A percentile compares a stretch with the other conserved stretches of the same genome.
phyloP scores from a whole-genome alignment of 1,284 basidiomycete genomes.

The Ganoderma lucidum region DNA sequence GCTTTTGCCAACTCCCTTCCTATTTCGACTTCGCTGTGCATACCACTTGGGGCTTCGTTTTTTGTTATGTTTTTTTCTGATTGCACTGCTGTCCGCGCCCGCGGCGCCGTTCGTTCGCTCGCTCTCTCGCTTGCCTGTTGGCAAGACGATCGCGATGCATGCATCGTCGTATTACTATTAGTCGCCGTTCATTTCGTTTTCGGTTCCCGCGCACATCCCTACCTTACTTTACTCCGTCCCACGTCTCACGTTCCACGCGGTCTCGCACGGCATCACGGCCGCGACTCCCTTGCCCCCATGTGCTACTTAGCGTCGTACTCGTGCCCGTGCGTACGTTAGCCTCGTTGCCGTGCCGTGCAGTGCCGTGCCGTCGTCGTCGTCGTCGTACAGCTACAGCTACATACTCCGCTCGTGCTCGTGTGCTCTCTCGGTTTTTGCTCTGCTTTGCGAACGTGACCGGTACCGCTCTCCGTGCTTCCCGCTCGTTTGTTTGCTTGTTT shows the following conservation, averaged over 20 bases:
- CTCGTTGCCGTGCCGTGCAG: no score
- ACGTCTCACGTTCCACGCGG: neutral
- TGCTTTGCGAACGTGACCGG: neutral
- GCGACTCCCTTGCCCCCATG: neutral
- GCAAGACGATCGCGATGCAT: conserved; percentile 20
- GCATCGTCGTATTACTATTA: conserved; percentile 22
- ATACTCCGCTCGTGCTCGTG: neutral
- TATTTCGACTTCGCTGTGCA: conserved; percentile 21
- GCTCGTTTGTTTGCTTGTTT: conserved; percentile 7
- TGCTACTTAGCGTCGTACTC: neutral
- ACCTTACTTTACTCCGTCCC: neutral
- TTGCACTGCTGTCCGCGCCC: conserved; percentile 16
- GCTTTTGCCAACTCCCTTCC: neutral
- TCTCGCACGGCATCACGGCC: conserved; percentile 1
- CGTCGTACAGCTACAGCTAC: neutral
- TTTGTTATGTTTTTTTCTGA: neutral
- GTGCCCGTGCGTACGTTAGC: neutral
- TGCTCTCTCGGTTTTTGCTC: neutral
- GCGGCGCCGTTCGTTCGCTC: conserved; percentile 32
- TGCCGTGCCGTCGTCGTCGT: neutral
- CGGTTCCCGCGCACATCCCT: conserved; percentile 1
- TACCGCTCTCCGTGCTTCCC: neutral
- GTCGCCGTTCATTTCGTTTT: conserved; percentile 4
- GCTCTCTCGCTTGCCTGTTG: conserved; percentile 10
- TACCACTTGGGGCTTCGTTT: neutral